phyloP scores from a whole-genome alignment of 2,329 filamentous ascomycete species.

The Aspergillus spinulosporus region DNA sequence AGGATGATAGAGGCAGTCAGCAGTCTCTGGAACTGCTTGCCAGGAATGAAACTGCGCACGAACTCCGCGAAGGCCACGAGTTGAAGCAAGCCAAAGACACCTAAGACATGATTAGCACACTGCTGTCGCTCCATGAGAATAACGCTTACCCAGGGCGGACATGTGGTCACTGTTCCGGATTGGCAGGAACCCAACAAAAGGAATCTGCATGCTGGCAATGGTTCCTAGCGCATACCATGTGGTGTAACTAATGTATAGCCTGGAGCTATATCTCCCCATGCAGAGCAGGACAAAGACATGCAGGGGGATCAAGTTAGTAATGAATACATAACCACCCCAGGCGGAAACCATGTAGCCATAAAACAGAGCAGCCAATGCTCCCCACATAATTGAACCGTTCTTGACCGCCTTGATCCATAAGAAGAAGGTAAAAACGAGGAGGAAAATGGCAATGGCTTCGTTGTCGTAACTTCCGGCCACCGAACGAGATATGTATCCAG shows the following conservation, averaged over 20 bases:
- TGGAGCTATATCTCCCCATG: constrained; percentile 94
- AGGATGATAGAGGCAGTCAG: constrained; percentile 72
- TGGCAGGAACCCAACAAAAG: constrained; percentile 95
- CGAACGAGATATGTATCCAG: constrained; percentile 95
- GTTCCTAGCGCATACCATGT: constrained; percentile 98
- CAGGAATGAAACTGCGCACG: constrained; percentile 80
- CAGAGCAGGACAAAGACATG: constrained; percentile 91
- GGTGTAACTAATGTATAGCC: constrained; percentile 93
- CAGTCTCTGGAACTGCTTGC: constrained; percentile 91
- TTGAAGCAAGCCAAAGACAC: constrained; percentile 93
- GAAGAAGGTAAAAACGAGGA: constrained; percentile 97
- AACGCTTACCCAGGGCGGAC: constrained; percentile 77
- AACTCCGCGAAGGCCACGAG: constrained; percentile 90
- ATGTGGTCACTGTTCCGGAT: constrained; percentile 98
- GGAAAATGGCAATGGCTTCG: constrained; percentile 98
- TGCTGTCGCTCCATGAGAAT: neutral
- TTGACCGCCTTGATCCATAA: constrained; percentile 99
- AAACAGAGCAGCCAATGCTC: constrained; percentile 87
- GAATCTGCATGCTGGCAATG: constrained; percentile 97
- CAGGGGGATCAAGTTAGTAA: constrained; percentile 92
- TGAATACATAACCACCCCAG: constrained; percentile 99
- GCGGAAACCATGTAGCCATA: constrained; percentile 99
- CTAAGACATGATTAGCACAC: constrained; percentile 47
- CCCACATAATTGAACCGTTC: constrained; percentile 94
- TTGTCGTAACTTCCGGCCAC: constrained; percentile 99